phyloP scores from a whole-genome alignment of 257 asterid genomes.

The Solanum commersonii region DNA sequence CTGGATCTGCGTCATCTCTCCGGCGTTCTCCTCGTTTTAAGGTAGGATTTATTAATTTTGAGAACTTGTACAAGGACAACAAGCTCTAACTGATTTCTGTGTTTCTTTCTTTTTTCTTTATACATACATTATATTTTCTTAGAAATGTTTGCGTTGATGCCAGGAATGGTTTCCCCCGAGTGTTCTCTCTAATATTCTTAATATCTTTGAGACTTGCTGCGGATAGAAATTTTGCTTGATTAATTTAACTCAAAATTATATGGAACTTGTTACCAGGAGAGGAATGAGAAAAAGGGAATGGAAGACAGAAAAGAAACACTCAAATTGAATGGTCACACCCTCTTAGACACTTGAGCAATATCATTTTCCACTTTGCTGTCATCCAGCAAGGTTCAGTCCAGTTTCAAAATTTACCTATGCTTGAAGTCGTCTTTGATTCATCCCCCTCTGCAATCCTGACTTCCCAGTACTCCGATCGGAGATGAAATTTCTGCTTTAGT shows the following conservation, averaged over 20 bases:
- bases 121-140: background rate
- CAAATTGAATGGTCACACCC: background rate
- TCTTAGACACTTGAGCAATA: background rate
- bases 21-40: conserved; percentile 67
- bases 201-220: background rate
- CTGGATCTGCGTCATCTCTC: conserved; percentile 49
- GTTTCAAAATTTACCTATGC: background rate
- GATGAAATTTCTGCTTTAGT: background rate
- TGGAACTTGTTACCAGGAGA: background rate
- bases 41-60: conserved; percentile 21
- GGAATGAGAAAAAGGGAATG: background rate
- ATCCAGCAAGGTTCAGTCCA: background rate
- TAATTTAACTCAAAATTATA: background rate
- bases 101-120: background rate
- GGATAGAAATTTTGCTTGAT: background rate
- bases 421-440: background rate
- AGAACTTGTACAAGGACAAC: background rate
- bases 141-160: background rate
- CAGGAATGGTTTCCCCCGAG: background rate
- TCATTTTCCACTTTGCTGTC: background rate
- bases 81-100: background rate
- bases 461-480: background rate
- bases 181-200: background rate
- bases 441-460: too few relatives aligned
- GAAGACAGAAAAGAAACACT: background rate